Conservation (phyloP, 2,329 filamentous ascomycete genomes). For the Colletotrichum zoysiae region DNA sequence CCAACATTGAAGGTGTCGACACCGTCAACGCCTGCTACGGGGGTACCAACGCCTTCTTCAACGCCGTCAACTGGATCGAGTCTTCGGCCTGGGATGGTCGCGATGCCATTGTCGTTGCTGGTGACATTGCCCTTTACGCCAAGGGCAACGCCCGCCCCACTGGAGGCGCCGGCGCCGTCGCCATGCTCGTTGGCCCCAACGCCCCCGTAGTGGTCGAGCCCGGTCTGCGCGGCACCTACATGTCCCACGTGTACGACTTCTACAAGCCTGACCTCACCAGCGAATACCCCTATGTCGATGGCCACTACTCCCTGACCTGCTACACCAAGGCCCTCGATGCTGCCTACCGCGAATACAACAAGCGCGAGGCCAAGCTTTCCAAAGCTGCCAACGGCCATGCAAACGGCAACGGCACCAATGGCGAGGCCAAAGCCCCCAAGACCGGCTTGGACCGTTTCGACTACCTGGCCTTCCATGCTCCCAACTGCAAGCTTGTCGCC, state of each 20-base stretch:
- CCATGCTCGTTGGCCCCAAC: constrained; percentile 82
- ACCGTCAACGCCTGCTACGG: constrained; percentile 89
- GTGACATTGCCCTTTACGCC: constrained; percentile 88
- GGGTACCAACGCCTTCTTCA: constrained; percentile 87
- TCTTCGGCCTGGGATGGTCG: constrained; percentile 89
- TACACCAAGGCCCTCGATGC: constrained; percentile 85
- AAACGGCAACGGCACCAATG: constrained; percentile 55
- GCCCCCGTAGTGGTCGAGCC: constrained; percentile 83
- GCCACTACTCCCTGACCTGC: constrained; percentile 85
- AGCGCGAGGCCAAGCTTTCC: constrained; percentile 74
- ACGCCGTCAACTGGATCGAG: constrained; percentile 87
- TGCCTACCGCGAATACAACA: constrained; percentile 84
- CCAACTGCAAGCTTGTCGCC: constrained; percentile 87
- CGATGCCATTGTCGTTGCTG: constrained; percentile 82
- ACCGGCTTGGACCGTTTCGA: constrained; percentile 84
- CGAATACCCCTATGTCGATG: constrained; percentile 89
- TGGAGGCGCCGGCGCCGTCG: constrained; percentile 83
- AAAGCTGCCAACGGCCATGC: constrained; percentile 67
- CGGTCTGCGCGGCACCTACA: constrained; percentile 83
- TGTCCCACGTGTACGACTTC: constrained; percentile 89
- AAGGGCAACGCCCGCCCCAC: constrained; percentile 86
- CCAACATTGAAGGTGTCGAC: constrained; percentile 86
- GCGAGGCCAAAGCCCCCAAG: constrained; percentile 59
- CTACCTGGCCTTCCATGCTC: constrained; percentile 85
- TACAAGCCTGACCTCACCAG: constrained; percentile 91